Evolutionary conservation across 2,329 filamentous ascomycete species (phyloP), one percentile per base, ranked within the genome.

Genomic region (Arthrobotrys musiformis): DNA sequence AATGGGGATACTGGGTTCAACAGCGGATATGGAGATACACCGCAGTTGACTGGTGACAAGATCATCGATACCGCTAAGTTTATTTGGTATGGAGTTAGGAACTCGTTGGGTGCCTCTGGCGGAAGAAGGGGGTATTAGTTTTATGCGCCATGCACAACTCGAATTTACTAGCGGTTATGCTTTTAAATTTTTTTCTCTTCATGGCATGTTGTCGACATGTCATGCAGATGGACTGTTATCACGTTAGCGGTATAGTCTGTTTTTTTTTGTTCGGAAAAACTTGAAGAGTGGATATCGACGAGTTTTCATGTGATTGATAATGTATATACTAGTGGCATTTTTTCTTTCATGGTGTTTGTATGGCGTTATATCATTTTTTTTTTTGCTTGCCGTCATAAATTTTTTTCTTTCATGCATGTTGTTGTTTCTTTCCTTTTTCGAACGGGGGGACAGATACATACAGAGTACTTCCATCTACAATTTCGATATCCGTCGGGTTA

Each of bases 21-120:
- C 42, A 70, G 64, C 50, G 72, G 64, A 37, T 67, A 4, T 54
- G 72, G 63, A 26, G 63, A 70, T 44, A 40, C 48, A 8, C 72
- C 72, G 33, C 64, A 60, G 58, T 61, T 76, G n/a, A 76, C 72
- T 11, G 72, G 72, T 61, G 64, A 76, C 66, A 64, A 15, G 2
- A 46, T 30, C 40, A 64, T 70, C 24, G 72, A 76, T 48, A 70
- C 48, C 33, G 72, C 44, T 6, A 64, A 50, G 7, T 66, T 67
- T 42, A 66, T 76, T 42, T 76, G 72, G 72, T 76, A 70, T 30
- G 64, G 64, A 44, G 64, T 66, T 8, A 61, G 58, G 24, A 17
- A 70, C 22, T 76, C 72, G 2, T 35, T 76, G 9, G 72, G 72
- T 2, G 26, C 66, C 4, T n/a, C 30, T 9, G 56, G 52, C 2